Evolutionary conservation across 805 yeast species (phyloP), one percentile per base, ranked within the genome.

Genomic region (Wickerhamia fluorescens): DNA sequence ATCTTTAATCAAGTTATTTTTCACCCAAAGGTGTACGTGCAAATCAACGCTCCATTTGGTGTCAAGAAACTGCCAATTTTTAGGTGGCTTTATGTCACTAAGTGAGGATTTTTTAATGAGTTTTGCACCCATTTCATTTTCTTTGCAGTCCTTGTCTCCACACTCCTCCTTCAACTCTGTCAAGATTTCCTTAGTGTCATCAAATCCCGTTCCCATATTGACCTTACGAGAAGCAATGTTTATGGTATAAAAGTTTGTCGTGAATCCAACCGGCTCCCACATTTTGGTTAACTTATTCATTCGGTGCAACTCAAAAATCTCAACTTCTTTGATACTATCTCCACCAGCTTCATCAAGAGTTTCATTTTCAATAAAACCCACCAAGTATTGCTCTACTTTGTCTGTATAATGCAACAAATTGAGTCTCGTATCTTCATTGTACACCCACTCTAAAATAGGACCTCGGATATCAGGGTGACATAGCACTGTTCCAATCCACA

Each of bases 31-130:
- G 15, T 58, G 55, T 0, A 86, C 85, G 12, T 68, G 58, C 27
- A 77, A 61, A 51, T 85, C 94, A 26, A 83, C 45, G 7, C 53
- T 56, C 95, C 95, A 85, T 8, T 68, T 65, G 4, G 47, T 42
- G 12, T 47, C 50, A 5, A 45, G 27, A 38, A 75, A 81, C 30
- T 55, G 62, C 82, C 84, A 80, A 27, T 71, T 70, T 19, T 42
- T 39, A 1, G 88, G 88, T 4, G 85, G 75, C 28, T 58, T 53
- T 12, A 81, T 60, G 14, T 57, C 56, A 5, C 56, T 53, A 17
- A 71, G 37, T 4, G 42, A 25, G 16, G 37, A 29, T 26, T 35
- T 36, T 22, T 39, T 34, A 20, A 15, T 18, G 11, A 34, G 13
- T n/a, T 23, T 28, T 8, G 13, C 9, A 15, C 9, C 22, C n/a